These are phyloP conservation scores for Pleurotus tuber-regium DNA, from an alignment of 768 basidiomycete species.

Conservation along the genomic window DNA sequence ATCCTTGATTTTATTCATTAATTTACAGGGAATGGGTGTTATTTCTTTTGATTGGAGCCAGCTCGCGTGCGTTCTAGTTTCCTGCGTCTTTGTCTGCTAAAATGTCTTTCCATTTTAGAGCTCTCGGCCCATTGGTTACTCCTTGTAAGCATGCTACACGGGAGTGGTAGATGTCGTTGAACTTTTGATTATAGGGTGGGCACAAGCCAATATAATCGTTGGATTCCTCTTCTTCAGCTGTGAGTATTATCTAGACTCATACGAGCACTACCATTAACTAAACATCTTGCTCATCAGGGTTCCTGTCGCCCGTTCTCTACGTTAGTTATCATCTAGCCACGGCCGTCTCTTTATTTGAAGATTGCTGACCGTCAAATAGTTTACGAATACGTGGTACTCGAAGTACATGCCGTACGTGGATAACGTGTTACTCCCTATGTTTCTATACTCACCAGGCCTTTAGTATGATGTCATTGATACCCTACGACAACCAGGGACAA, in stretches of 20 bases:
- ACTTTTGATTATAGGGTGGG: conserved; percentile 34
- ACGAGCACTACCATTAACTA: neutral
- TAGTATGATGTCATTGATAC: conserved; percentile 36
- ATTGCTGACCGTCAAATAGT: conserved; percentile 17
- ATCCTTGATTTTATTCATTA: conserved; percentile 37
- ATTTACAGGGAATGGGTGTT: conserved; percentile 37
- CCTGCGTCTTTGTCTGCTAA: neutral
- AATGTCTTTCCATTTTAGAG: conserved; percentile 17
- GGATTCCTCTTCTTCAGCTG: conserved; percentile 51
- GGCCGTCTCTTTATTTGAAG: neutral
- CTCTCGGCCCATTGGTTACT: conserved; percentile 52
- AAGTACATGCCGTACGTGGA: conserved; percentile 38
- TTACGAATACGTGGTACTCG: conserved; percentile 45
- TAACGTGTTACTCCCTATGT: conserved; percentile 15
- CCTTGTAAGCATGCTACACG: conserved; percentile 29
- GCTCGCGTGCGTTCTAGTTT: conserved; percentile 50
- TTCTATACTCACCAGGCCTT: neutral
- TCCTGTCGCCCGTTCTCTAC: conserved; percentile 37
- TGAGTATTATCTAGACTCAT: conserved; percentile 14
- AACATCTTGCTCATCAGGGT: conserved; percentile 15
- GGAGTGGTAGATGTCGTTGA: conserved; percentile 13
- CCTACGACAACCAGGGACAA: conserved; percentile 42
- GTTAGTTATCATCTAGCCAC: neutral
- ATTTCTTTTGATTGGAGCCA: conserved; percentile 55
- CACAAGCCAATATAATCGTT: conserved; percentile 41